phyloP scores from a whole-genome alignment of 495 filamentous ascomycete genomes.

The Cudoniella acicularis region DNA sequence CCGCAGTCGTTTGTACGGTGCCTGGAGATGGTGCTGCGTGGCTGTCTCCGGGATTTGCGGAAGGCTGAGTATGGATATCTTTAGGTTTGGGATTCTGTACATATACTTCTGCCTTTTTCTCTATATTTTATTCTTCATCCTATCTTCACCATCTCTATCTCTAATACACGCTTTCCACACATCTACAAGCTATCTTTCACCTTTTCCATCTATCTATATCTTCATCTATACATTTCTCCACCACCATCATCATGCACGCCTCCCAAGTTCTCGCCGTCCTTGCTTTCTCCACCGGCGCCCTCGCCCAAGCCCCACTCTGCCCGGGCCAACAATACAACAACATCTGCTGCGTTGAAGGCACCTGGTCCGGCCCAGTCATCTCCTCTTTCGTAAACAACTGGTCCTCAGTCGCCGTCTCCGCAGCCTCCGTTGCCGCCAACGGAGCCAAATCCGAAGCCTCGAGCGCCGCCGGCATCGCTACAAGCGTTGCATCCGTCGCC shows the following conservation, averaged over 20 bases:
- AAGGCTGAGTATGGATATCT: background rate
- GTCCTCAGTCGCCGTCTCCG: background rate
- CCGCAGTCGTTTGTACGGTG: background rate
- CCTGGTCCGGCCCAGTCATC: background rate
- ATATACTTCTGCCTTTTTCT: background rate
- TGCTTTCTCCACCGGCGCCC: background rate
- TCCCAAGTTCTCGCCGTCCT: background rate
- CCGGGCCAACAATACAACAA: background rate
- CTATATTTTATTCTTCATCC: background rate
- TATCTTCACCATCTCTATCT: background rate
- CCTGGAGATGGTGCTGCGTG: background rate
- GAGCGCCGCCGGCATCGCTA: background rate
- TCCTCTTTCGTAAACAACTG: background rate
- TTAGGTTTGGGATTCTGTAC: background rate
- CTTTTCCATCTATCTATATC: background rate
- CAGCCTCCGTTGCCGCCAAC: background rate
- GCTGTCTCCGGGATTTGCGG: background rate
- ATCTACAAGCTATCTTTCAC: background rate
- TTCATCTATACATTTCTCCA: background rate
- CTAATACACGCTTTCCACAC: background rate
- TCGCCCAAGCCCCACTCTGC: background rate
- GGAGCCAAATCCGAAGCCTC: background rate
- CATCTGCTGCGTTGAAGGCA: background rate
- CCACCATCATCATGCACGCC: background rate
- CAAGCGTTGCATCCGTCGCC: background rate